Evolutionary conservation across 164 flowering plant species (phyloP).

Genomic region (Stephania cephalantha): DNA sequence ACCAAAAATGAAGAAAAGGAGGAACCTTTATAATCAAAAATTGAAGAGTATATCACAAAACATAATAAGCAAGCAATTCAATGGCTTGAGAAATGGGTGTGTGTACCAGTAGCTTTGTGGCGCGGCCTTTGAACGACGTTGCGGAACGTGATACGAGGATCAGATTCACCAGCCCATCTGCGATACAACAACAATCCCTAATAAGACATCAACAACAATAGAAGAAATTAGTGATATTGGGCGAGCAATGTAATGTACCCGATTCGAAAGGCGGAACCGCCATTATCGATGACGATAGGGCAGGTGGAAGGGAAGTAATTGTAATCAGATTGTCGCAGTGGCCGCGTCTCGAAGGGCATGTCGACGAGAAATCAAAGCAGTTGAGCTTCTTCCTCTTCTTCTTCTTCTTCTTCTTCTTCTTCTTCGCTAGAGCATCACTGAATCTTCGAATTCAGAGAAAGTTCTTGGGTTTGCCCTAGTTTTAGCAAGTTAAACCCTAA

Average conservation of each 20-base stretch:
- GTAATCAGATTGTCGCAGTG: slow-evolving; percentile 27
- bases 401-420: too few species aligned
- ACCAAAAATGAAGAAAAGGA: too few species aligned
- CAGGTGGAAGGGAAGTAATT: slow-evolving; percentile 13
- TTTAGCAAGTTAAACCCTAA: too few species aligned
- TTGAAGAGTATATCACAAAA: too few species aligned
- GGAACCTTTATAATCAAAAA: too few species aligned
- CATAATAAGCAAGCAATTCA: background rate
- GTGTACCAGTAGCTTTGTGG: slow-evolving; percentile 30
- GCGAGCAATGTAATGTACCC: slow-evolving; percentile 11
- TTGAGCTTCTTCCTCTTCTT: background rate
- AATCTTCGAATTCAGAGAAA: too few species aligned
- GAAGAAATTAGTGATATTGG: background rate
- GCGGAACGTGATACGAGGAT: slow-evolving; percentile 29
- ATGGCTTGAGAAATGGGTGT: background rate
- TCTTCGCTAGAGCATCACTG: too few species aligned
- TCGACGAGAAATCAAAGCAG: background rate
- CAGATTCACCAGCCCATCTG: slow-evolving; percentile 36
- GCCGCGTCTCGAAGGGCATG: slow-evolving; percentile 9
- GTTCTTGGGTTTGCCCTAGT: too few species aligned
- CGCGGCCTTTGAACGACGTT: slow-evolving; percentile 32
- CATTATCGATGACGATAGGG: slow-evolving; percentile 34
- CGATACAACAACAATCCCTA: background rate
- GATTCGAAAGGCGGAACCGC: slow-evolving; percentile 26
- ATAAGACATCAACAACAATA: background rate